Conservation (phyloP, 1,284 basidiomycete genomes). For the Coniferiporia weirii region DNA sequence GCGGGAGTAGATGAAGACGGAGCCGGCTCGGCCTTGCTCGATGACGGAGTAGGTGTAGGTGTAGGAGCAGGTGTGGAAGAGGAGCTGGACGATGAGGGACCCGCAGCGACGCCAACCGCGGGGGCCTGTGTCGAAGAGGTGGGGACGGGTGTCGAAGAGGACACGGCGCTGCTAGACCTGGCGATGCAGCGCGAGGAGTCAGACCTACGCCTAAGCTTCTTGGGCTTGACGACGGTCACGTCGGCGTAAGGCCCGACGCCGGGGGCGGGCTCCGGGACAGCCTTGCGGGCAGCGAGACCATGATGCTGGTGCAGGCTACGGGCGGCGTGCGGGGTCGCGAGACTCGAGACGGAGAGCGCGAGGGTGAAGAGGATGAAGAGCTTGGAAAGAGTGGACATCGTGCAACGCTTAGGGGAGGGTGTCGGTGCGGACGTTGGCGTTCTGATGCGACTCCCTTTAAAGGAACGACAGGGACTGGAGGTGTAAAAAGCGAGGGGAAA, state of each 20-base stretch:
- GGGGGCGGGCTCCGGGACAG: constrained; percentile 3
- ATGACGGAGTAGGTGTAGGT: too few relatives aligned
- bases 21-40: not conserved
- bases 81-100: not conserved
- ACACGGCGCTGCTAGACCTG: not conserved
- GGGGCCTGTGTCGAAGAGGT: not conserved
- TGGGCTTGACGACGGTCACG: constrained; percentile 12
- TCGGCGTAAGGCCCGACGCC: not conserved
- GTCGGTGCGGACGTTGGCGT: too few relatives aligned
- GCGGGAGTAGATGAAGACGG: not conserved
- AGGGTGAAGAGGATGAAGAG: constrained; percentile 13
- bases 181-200: constrained; percentile 11
- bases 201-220: constrained; percentile 5
- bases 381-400: constrained; percentile 13
- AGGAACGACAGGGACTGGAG: not conserved
- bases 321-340: constrained; percentile 10
- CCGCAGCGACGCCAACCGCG: not conserved
- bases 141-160: not conserved
- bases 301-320: constrained; percentile 11
- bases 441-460: not conserved
- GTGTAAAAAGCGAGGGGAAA: not conserved
- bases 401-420: not conserved
- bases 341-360: constrained; percentile 9
- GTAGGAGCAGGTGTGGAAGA: not conserved
- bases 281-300: constrained; percentile 12